phyloP scores from a whole-genome alignment of 192 early-diverging fungal species.

The Allomyces arbusculus region DNA sequence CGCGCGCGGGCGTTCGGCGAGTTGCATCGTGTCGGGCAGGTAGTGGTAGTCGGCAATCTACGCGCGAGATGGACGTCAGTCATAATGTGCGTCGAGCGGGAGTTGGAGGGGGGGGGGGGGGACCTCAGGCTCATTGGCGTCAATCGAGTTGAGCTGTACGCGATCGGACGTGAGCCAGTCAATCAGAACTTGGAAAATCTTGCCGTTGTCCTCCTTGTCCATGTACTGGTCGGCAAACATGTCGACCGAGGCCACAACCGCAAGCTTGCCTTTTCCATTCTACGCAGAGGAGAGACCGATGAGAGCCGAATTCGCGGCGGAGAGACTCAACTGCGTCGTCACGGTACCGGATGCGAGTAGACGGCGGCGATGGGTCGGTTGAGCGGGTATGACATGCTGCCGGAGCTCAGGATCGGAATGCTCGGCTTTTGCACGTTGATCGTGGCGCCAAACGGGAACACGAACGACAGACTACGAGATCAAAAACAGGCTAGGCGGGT shows the following conservation, averaged over 20 bases:
- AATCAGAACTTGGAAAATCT: slow-evolving; percentile 35
- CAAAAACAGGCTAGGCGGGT: background rate
- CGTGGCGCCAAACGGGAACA: slow-evolving; percentile 40
- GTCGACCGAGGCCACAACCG: slow-evolving; percentile 24
- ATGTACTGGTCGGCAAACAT: slow-evolving; percentile 43
- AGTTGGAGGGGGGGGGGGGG: background rate
- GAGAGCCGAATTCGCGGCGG: background rate
- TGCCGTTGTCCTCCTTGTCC: slow-evolving; percentile 41
- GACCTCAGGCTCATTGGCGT: slow-evolving; percentile 42
- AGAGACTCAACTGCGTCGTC: background rate
- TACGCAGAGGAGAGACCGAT: background rate
- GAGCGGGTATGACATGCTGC: slow-evolving; percentile 35
- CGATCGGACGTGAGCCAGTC: slow-evolving; percentile 32
- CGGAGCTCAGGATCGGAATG: slow-evolving; percentile 34
- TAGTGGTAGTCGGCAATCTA: slow-evolving; percentile 43
- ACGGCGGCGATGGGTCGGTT: slow-evolving; percentile 34
- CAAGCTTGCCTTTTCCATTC: slow-evolving; percentile 26
- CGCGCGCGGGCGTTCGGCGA: slow-evolving; percentile 24
- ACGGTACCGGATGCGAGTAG: slow-evolving; percentile 21
- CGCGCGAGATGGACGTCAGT: too few relatives aligned
- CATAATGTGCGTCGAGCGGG: too few relatives aligned
- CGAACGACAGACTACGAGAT: slow-evolving; percentile 19
- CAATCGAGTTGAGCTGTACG: slow-evolving; percentile 33
- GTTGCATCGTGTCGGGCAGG: slow-evolving; percentile 23
- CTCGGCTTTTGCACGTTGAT: slow-evolving; percentile 42